Evolutionary conservation across 2,329 filamentous ascomycete species (phyloP).

Genomic region (Hymenoscyphus albidus): DNA sequence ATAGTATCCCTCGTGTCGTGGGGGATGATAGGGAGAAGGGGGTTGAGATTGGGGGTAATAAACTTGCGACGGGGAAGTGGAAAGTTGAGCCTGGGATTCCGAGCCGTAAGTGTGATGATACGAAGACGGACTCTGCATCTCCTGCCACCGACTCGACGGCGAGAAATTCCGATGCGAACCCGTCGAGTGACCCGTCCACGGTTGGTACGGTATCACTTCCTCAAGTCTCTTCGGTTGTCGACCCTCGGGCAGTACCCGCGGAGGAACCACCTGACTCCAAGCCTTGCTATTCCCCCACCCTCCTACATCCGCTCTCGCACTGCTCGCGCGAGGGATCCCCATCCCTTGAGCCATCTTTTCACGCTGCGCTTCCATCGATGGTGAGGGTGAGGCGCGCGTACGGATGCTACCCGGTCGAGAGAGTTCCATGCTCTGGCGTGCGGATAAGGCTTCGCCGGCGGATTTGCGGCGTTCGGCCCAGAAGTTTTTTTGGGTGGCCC

Average conservation of each 20-base stretch:
- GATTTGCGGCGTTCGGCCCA: slow-evolving; percentile 19
- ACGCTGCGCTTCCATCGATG: not conserved
- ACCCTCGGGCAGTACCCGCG: not conserved
- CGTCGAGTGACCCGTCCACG: slow-evolving; percentile 9
- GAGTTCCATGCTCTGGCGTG: slow-evolving; percentile 17
- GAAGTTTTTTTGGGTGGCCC: slow-evolving; percentile 16
- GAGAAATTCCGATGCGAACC: slow-evolving; percentile 16
- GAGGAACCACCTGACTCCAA: not conserved
- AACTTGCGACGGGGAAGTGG: slow-evolving; percentile 3
- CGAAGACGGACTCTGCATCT: not conserved
- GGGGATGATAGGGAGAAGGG: slow-evolving; percentile 1
- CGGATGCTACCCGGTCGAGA: slow-evolving; percentile 4
- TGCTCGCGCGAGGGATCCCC: slow-evolving; percentile 3
- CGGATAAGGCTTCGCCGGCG: slow-evolving; percentile 15
- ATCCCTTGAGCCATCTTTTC: not conserved
- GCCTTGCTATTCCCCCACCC: not conserved
- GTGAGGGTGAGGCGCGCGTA: not conserved
- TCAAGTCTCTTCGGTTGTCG: not conserved
- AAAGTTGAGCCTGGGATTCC: not conserved
- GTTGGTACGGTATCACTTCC: not conserved
- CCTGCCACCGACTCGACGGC: not conserved
- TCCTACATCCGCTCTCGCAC: not conserved
- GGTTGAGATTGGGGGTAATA: slow-evolving; percentile 16
- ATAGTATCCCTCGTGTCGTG: not conserved
- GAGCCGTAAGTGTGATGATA: slow-evolving; percentile 28